Evolutionary conservation across 169 alveolate genomes (phyloP).

Genomic region (Eimeria tenella): DNA sequence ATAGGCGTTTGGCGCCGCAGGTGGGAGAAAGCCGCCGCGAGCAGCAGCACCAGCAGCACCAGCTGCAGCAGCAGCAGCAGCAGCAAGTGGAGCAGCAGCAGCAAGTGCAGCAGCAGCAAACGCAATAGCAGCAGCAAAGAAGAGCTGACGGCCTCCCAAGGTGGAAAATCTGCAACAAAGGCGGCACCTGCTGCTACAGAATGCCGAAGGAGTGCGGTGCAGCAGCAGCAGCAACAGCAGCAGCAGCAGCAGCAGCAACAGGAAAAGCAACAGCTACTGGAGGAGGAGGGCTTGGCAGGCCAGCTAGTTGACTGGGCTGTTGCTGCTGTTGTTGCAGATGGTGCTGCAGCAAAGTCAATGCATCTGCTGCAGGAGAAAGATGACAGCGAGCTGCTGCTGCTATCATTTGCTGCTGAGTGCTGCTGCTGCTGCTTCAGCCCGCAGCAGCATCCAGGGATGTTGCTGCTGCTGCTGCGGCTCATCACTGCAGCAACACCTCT

Average conservation of each 20-base stretch:
- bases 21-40: neutral
- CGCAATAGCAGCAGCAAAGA: neutral
- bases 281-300: neutral
- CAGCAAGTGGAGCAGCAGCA: neutral
- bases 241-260: slow-evolving; percentile 1
- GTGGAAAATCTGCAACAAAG: too few species aligned
- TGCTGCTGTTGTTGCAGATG: slow-evolving; percentile 17
- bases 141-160: too few species aligned
- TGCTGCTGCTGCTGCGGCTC: slow-evolving; percentile 14
- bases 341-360: slow-evolving; percentile 10
- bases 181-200: too few species aligned
- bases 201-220: neutral
- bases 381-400: slow-evolving; percentile 11
- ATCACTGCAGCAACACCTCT: neutral
- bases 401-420: slow-evolving; percentile 34
- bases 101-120: neutral
- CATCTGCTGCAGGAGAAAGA: slow-evolving; percentile 39
- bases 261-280: neutral
- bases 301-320: neutral
- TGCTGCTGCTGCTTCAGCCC: slow-evolving; percentile 44
- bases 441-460: slow-evolving; percentile 7
- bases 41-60: slow-evolving; percentile 40
- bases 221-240: neutral
- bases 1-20: neutral
- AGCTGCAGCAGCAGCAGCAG: neutral